These are phyloP conservation scores for Penicillium sp. DNA, from an alignment of 2,329 filamentous ascomycete genomes.

Conservation along the genomic window DNA sequence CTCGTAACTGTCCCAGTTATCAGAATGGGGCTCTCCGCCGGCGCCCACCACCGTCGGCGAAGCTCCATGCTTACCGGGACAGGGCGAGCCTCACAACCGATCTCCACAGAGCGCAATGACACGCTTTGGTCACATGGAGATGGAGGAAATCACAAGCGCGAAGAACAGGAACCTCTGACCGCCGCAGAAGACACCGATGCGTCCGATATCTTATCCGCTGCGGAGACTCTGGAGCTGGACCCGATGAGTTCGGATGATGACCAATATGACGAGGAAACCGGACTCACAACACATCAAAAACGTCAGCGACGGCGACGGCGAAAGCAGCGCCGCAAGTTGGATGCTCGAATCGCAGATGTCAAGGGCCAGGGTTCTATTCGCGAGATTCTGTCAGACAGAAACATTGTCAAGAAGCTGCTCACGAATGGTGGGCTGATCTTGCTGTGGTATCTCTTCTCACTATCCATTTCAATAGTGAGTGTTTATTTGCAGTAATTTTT, in stretches of 20 bases:
- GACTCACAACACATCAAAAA: slow-evolving; percentile 71
- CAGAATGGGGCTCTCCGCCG: slow-evolving; percentile 35
- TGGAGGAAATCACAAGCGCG: slow-evolving; percentile 24
- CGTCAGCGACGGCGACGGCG: slow-evolving; percentile 63
- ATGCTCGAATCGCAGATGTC: slow-evolving; percentile 64
- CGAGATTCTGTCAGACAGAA: slow-evolving; percentile 63
- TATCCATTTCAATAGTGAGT: slow-evolving; percentile 85
- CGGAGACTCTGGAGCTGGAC: slow-evolving; percentile 54
- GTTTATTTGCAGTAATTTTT: background rate
- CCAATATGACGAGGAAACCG: slow-evolving; percentile 85
- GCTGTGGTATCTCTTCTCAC: slow-evolving; percentile 87
- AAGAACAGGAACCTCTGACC: slow-evolving; percentile 35
- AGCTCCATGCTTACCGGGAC: slow-evolving; percentile 37
- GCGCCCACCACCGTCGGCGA: slow-evolving; percentile 39
- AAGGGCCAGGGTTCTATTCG: slow-evolving; percentile 66
- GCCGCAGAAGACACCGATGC: slow-evolving; percentile 35
- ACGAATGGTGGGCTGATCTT: slow-evolving; percentile 79
- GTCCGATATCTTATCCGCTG: slow-evolving; percentile 43
- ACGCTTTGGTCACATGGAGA: slow-evolving; percentile 25
- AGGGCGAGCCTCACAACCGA: slow-evolving; percentile 51
- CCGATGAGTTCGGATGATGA: slow-evolving; percentile 67
- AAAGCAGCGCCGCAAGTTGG: slow-evolving; percentile 64
- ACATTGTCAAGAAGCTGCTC: slow-evolving; percentile 64
- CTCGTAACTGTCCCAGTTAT: slow-evolving; percentile 8
- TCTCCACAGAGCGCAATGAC: slow-evolving; percentile 36